A percentile compares a stretch with the other conserved stretches of the same genome.
These are phyloP conservation scores for Candolleomyces eurysporus DNA, from an alignment of 768 basidiomycete genomes.

Conservation along the genomic window DNA sequence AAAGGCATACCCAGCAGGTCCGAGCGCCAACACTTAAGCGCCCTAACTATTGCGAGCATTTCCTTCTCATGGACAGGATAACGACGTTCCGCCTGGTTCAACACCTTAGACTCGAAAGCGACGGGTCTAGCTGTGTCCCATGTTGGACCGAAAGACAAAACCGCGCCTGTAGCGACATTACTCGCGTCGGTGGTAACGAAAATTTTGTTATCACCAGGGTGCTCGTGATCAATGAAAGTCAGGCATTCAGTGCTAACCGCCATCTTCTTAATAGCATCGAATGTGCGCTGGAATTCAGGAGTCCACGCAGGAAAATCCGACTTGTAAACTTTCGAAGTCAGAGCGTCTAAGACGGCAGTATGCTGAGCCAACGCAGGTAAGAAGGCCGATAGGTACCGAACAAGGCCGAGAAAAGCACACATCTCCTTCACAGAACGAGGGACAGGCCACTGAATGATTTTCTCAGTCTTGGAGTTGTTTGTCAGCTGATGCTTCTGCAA, in stretches of 20 bases:
- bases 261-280: conserved; percentile 26
- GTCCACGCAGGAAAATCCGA: conserved; percentile 22
- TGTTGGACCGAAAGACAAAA: too few relatives aligned
- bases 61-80: conserved; percentile 24
- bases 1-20: conserved; percentile 19
- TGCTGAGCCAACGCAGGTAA: conserved; percentile 8
- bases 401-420: neutral
- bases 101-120: too few relatives aligned
- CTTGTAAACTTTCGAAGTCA: neutral
- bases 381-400: conserved; percentile 7
- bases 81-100: too few relatives aligned
- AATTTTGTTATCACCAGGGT: too few relatives aligned
- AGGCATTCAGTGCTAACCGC: conserved; percentile 16
- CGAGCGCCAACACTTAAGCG: conserved; percentile 23
- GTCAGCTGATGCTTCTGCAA: too few relatives aligned
- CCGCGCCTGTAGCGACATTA: too few relatives aligned
- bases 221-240: conserved; percentile 7
- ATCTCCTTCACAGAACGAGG: neutral
- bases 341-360: neutral
- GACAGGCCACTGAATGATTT: conserved; percentile 24
- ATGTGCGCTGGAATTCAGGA: conserved; percentile 18
- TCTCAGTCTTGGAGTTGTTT: conserved; percentile 17
- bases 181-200: too few relatives aligned
- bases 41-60: conserved; percentile 32
- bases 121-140: too few relatives aligned